phyloP scores from a whole-genome alignment of 805 yeast genomes.

The Yamadazyma sp. region DNA sequence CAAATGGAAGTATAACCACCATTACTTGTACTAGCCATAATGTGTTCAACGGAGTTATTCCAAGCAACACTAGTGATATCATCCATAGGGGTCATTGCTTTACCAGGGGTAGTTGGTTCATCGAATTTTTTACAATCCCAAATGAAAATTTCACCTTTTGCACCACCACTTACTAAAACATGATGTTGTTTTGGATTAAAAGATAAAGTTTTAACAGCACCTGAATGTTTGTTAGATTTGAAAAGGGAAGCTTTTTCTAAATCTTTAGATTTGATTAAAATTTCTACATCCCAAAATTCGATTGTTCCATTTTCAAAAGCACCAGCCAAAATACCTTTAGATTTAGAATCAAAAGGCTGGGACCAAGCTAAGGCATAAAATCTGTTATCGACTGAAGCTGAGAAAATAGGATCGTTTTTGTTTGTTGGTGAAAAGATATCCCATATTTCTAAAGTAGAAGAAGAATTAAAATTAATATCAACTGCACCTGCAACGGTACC shows the following conservation, averaged over 20 bases:
- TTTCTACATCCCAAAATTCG: slow-evolving; percentile 71
- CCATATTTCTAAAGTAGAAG: slow-evolving; percentile 78
- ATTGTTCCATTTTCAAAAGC: slow-evolving; percentile 83
- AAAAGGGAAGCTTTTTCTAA: slow-evolving; percentile 45
- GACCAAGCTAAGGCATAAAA: slow-evolving; percentile 89
- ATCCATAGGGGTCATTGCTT: slow-evolving; percentile 75
- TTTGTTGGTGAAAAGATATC: slow-evolving; percentile 48
- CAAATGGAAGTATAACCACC: slow-evolving; percentile 88
- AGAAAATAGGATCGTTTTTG: slow-evolving; percentile 30
- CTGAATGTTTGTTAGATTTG: slow-evolving; percentile 56
- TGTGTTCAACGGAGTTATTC: slow-evolving; percentile 81
- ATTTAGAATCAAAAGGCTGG: slow-evolving; percentile 44
- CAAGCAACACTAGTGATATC: slow-evolving; percentile 81
- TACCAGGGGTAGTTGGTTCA: slow-evolving; percentile 67
- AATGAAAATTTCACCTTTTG: slow-evolving; percentile 81
- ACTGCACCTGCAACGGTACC: slow-evolving; percentile 97
- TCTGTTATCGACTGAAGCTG: slow-evolving; percentile 33
- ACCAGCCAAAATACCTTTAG: slow-evolving; percentile 69
- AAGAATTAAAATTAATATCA: slow-evolving; percentile 79
- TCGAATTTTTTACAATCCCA: slow-evolving; percentile 78
- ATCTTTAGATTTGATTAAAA: slow-evolving; percentile 41
- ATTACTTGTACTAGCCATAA: slow-evolving; percentile 85
- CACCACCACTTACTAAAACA: slow-evolving; percentile 81
- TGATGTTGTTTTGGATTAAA: slow-evolving; percentile 75
- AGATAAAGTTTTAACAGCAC: slow-evolving; percentile 67